A percentile compares a stretch with the other conserved stretches of the same genome.
Evolutionary conservation across 2,329 filamentous ascomycete genomes (phyloP).

Genomic region (Akanthomyces muscarius): DNA sequence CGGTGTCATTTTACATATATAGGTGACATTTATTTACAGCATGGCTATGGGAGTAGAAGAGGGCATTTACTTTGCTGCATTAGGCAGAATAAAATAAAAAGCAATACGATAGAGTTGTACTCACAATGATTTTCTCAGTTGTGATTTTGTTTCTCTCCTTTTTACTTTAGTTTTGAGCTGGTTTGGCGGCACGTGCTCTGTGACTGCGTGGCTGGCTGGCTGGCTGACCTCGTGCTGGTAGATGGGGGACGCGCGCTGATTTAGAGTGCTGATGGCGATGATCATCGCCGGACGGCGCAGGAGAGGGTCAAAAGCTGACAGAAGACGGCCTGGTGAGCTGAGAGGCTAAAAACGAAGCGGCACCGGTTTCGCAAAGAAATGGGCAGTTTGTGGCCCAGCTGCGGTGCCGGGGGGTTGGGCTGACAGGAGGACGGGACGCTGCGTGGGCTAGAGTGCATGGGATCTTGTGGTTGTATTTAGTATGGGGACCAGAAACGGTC

Average conservation of each 20-base stretch:
- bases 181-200: background rate
- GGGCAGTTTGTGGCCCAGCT: too few species aligned
- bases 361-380: too few species aligned
- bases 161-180: background rate
- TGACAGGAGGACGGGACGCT: too few species aligned
- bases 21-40: conserved; percentile 10
- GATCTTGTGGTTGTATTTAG: too few species aligned
- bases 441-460: too few species aligned
- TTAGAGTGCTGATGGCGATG: background rate
- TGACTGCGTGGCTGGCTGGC: background rate
- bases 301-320: background rate
- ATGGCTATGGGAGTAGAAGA: conserved; percentile 11
- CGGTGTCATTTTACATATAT: background rate
- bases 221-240: background rate
- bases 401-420: too few species aligned
- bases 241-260: background rate
- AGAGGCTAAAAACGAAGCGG: too few species aligned
- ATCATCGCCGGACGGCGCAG: too few species aligned
- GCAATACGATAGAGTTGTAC: background rate
- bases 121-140: background rate
- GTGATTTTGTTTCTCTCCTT: background rate
- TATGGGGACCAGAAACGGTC: too few species aligned
- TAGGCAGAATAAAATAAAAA: background rate
- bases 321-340: too few species aligned
- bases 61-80: background rate